Evolutionary conservation across 257 asterid species (phyloP), one percentile per base, ranked within the genome.

Genomic region (Catharanthus roseus): DNA sequence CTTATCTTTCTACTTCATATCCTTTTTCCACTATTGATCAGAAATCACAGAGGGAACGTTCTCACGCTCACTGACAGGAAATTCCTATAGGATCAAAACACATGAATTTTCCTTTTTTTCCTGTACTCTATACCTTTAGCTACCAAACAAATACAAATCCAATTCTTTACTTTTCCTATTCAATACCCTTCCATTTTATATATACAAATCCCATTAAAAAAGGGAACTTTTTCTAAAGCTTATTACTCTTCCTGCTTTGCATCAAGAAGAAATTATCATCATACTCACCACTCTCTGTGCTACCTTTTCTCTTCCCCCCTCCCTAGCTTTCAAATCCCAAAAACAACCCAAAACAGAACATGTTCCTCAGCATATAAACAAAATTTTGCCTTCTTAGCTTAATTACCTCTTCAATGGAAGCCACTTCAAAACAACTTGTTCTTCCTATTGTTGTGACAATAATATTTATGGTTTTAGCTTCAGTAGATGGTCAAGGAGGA

Each of bases 151-250:
- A 13, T n/a, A 65, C 50, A n/a, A 38, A 28, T 64, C 58, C 26
- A 47, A 34, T 58, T 60, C 51, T 55, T 33, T 66, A 72, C 77
- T 81, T 64, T 69, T 50, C 51, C 58, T 69, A 72, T 77, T 67
- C 68, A 1, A 5, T 10, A 26, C 50, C 50, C 50, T 86, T 87
- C 92, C 93, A 84, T 73, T 87, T 82, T 78, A 69, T 73, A 62
- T 63, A 78, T 78, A 75, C 85, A 85, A 80, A 86, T 75, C 16
- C 54, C 77, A 76, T 55, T 54, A 66, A 45, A 60, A 73, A 71
- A 74, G 73, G 56, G 69, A 77, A 76, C 89, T 85, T 88, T 90
- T 82, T 67, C 79, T 75, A 86, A 87, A 90, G 96, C 78, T 84
- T 77, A 76, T 84, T 77, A 76, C 82, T 72, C 84, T 71, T 75